These are phyloP conservation scores for Fusarium illudens DNA, from an alignment of 2,329 filamentous ascomycete species.

Conservation along the genomic window DNA sequence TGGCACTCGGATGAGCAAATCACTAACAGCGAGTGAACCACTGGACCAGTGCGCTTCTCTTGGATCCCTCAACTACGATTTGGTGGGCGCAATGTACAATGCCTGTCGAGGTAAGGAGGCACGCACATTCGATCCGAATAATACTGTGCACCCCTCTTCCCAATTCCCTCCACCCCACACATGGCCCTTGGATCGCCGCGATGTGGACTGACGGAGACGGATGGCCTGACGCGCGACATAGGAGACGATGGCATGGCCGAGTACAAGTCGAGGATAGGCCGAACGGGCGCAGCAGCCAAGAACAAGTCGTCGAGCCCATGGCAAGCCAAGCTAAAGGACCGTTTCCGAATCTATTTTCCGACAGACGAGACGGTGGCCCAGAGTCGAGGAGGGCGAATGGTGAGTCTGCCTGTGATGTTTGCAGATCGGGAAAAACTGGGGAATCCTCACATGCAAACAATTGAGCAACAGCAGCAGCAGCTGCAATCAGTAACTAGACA, in stretches of 20 bases:
- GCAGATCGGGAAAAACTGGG: conserved; percentile 25
- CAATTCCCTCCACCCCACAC: conserved; percentile 19
- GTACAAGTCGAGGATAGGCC: conserved; percentile 51
- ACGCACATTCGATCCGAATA: neutral
- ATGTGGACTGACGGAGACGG: conserved; percentile 24
- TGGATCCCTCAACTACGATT: conserved; percentile 74
- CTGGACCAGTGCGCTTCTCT: conserved; percentile 75
- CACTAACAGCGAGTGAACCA: conserved; percentile 27
- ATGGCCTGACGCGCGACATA: conserved; percentile 28
- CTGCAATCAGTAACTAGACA: conserved; percentile 23
- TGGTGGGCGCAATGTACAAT: conserved; percentile 67
- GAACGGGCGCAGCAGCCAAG: conserved; percentile 38
- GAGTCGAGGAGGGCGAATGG: conserved; percentile 70
- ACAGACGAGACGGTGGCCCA: conserved; percentile 71
- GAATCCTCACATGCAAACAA: conserved; percentile 30
- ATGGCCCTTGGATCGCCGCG: conserved; percentile 9
- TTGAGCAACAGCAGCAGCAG: neutral
- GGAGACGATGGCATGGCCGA: conserved; percentile 55
- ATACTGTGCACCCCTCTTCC: conserved; percentile 25
- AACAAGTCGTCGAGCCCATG: conserved; percentile 30
- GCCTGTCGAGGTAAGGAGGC: conserved; percentile 60
- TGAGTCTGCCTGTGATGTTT: conserved; percentile 43
- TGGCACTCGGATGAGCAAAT: conserved; percentile 19
- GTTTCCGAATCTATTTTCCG: conserved; percentile 83
- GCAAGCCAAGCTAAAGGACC: conserved; percentile 50